Percentiles rank a stretch among this genome's conserved stretches.
These are phyloP conservation scores for Mortierella claussenii DNA, from an alignment of 192 early-diverging fungal genomes.

Conservation along the genomic window DNA sequence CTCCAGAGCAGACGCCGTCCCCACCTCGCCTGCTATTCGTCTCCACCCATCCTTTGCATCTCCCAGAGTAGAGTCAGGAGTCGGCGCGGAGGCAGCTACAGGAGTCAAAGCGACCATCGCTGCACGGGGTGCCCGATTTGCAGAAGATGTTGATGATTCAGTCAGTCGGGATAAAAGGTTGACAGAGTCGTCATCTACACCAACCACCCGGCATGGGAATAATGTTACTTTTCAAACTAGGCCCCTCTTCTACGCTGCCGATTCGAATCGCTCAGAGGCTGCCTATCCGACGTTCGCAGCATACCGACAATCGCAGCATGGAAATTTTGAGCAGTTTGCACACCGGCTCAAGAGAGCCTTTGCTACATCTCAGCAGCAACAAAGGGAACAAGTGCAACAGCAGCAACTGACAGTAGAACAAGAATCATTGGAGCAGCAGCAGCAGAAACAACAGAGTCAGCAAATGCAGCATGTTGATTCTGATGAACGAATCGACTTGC, in stretches of 20 bases:
- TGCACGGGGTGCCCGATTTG: constrained; percentile 6
- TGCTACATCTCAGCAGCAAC: constrained; percentile 18
- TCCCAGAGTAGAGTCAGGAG: no score
- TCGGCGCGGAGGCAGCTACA: constrained; percentile 2
- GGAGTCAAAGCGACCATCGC: not conserved
- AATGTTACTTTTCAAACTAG: constrained; percentile 20
- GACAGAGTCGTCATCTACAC: no score
- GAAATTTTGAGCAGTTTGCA: constrained; percentile 23
- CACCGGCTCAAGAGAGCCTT: constrained; percentile 22
- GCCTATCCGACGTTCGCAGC: constrained; percentile 27
- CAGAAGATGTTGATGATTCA: not conserved
- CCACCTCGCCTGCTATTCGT: constrained; percentile 30
- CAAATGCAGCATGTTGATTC: not conserved
- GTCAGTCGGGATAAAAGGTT: no score
- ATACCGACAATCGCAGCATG: constrained; percentile 27
- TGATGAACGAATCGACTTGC: not conserved
- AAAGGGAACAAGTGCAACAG: not conserved
- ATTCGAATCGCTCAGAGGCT: constrained; percentile 12
- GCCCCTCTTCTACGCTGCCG: constrained; percentile 1
- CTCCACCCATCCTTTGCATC: no score
- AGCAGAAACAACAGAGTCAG: not conserved
- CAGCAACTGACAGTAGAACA: no score
- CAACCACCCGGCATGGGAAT: not conserved
- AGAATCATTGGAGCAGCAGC: no score
- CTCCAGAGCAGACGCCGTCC: constrained; percentile 15